These are phyloP conservation scores for Mycena sp. DNA, from an alignment of 1,284 basidiomycete species.

Conservation along the genomic window DNA sequence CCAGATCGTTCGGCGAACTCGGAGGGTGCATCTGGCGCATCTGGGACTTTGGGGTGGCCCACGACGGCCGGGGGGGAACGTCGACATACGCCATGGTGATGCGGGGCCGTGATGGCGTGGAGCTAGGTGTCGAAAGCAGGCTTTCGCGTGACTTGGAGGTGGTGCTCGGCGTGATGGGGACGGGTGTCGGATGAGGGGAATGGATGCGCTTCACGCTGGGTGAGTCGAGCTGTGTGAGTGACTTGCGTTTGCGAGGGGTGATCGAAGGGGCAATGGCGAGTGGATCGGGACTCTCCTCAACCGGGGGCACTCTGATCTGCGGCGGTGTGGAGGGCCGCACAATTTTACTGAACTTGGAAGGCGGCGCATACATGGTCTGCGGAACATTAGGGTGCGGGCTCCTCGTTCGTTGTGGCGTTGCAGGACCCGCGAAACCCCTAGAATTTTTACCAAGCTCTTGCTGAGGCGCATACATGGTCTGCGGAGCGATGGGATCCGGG, in stretches of 20 bases:
- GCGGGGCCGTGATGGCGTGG: slow-evolving; percentile 48
- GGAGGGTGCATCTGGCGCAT: slow-evolving; percentile 44
- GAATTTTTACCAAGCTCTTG: too few species aligned
- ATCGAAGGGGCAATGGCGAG: slow-evolving; percentile 48
- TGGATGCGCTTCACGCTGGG: slow-evolving; percentile 62
- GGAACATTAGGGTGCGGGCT: slow-evolving; percentile 27
- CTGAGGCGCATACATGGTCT: slow-evolving; percentile 22
- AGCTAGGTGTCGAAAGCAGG: slow-evolving; percentile 35
- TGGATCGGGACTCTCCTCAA: slow-evolving; percentile 58
- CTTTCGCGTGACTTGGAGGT: slow-evolving; percentile 38
- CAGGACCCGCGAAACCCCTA: too few species aligned
- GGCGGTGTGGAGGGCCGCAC: slow-evolving; percentile 25
- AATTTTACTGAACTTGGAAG: not conserved
- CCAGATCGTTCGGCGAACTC: slow-evolving; percentile 61
- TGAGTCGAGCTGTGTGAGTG: slow-evolving; percentile 50
- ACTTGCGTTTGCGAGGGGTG: slow-evolving; percentile 61
- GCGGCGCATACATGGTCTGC: slow-evolving; percentile 16
- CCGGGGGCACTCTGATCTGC: not conserved
- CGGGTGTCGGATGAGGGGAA: slow-evolving; percentile 33
- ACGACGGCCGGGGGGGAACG: slow-evolving; percentile 55
- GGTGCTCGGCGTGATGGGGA: slow-evolving; percentile 30
- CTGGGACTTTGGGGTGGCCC: slow-evolving; percentile 55
- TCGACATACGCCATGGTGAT: slow-evolving; percentile 67
- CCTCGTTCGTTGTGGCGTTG: too few species aligned
- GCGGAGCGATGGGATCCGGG: slow-evolving; percentile 29